These are phyloP conservation scores for Lepidium africanum DNA, from an alignment of 345 rosid genomes.

Conservation along the genomic window DNA sequence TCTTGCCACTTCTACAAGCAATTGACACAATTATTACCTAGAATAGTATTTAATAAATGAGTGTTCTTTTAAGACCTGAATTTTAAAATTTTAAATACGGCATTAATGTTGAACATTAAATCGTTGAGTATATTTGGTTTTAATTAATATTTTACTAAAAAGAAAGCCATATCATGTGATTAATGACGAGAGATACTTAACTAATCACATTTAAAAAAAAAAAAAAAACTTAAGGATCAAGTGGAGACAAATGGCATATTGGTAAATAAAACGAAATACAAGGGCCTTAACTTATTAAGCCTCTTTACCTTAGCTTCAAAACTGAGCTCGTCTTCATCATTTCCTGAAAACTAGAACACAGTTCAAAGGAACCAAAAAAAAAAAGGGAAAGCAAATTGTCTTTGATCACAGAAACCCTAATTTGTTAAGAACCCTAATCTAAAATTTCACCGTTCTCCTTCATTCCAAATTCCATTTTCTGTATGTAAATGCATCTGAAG, in stretches of 20 bases:
- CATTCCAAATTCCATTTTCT: neutral
- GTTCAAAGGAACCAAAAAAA: conserved; percentile 8
- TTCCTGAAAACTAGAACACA: conserved; percentile 17
- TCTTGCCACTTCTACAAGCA: conserved; percentile 19
- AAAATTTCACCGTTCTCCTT: neutral
- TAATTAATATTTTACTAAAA: too few relatives aligned
- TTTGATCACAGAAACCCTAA: conserved; percentile 17
- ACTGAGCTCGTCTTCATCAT: conserved; percentile 26
- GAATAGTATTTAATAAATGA: neutral
- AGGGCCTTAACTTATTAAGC: neutral
- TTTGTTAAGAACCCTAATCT: conserved; percentile 16
- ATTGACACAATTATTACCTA: conserved; percentile 18
- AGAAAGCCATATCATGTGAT: too few relatives aligned
- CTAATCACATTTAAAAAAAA: conserved; percentile 18
- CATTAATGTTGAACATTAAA: conserved; percentile 15
- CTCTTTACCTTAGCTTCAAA: conserved; percentile 25
- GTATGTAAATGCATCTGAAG: conserved; percentile 43
- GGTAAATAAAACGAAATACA: neutral
- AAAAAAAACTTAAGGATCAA: conserved; percentile 2
- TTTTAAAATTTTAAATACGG: neutral
- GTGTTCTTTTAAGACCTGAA: neutral
- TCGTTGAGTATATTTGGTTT: neutral
- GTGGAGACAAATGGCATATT: conserved; percentile 17
- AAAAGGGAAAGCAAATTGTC: neutral
- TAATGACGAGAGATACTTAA: conserved; percentile 7